Conservation (phyloP, 768 basidiomycete species). For the Floccularia luteovirens region DNA sequence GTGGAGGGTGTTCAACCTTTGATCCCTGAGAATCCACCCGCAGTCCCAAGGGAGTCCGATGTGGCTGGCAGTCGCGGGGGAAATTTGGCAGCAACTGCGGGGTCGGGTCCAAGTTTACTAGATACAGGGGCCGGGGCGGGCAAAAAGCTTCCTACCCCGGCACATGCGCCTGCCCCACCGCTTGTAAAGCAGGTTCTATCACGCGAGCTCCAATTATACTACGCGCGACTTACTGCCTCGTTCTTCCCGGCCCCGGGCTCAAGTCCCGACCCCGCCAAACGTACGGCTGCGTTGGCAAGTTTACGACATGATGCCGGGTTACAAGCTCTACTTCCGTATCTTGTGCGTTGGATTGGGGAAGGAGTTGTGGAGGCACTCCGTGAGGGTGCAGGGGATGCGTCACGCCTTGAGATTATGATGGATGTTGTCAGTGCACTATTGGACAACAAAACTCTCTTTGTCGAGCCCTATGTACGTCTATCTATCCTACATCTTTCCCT, state of each 20-base stretch:
- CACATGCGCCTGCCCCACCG: slow-evolving; percentile 36
- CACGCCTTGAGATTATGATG: slow-evolving; percentile 66
- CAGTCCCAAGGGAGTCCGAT: slow-evolving; percentile 49
- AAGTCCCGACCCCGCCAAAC: slow-evolving; percentile 63
- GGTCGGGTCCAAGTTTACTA: no score
- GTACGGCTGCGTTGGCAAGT: slow-evolving; percentile 86
- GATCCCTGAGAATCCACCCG: slow-evolving; percentile 94
- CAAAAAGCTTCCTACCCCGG: slow-evolving; percentile 16
- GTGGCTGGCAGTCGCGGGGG: slow-evolving; percentile 1
- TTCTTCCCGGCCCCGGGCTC: slow-evolving; percentile 68
- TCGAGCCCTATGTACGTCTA: slow-evolving; percentile 90
- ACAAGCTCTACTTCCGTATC: slow-evolving; percentile 85
- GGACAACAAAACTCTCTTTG: slow-evolving; percentile 82
- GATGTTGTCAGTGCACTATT: slow-evolving; percentile 82
- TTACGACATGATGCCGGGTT: slow-evolving; percentile 86
- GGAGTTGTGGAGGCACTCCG: slow-evolving; percentile 65
- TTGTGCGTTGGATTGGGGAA: slow-evolving; percentile 93
- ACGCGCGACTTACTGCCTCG: slow-evolving; percentile 81
- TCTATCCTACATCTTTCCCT: background rate
- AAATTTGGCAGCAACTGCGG: background rate
- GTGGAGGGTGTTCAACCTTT: slow-evolving; percentile 97
- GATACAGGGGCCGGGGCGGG: background rate
- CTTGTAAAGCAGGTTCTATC: slow-evolving; percentile 91
- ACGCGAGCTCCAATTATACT: slow-evolving; percentile 91
- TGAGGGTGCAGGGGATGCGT: slow-evolving; percentile 47